Percentiles rank a stretch among this genome's conserved stretches.
Conservation (phyloP, 2,329 filamentous ascomycete genomes). For the Periglandula ipomoeae region DNA sequence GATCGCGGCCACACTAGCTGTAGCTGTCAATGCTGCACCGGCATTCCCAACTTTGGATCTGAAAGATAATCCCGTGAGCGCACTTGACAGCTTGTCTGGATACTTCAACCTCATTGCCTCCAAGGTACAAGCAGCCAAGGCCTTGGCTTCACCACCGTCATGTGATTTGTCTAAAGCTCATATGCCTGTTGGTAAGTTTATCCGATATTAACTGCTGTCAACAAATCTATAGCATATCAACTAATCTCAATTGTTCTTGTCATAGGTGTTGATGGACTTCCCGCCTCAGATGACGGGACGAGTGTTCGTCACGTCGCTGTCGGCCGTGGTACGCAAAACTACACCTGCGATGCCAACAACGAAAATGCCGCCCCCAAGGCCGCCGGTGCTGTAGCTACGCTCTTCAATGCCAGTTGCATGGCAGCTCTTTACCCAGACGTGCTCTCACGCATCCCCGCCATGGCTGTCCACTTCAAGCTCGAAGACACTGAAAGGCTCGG, state of each 20-base stretch:
- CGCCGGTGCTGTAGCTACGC: constrained; percentile 67
- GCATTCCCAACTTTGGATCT: constrained; percentile 27
- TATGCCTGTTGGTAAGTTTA: constrained; percentile 36
- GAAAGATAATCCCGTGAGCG: constrained; percentile 28
- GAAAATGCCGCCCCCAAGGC: constrained; percentile 52
- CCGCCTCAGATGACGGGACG: constrained; percentile 50
- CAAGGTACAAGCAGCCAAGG: constrained; percentile 42
- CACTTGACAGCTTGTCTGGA: constrained; percentile 39
- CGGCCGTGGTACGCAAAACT: constrained; percentile 88
- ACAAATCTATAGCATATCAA: not conserved
- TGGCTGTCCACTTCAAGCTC: constrained; percentile 60
- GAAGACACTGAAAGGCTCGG: constrained; percentile 33
- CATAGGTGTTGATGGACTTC: constrained; percentile 48
- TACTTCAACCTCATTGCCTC: constrained; percentile 53
- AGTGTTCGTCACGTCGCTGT: constrained; percentile 69
- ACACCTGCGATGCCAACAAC: constrained; percentile 65
- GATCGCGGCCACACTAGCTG: constrained; percentile 34
- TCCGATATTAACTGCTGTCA: not conserved
- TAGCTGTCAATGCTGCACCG: constrained; percentile 39
- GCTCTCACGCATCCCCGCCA: constrained; percentile 52
- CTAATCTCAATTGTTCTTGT: not conserved
- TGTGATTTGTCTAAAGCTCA: constrained; percentile 47
- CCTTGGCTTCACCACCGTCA: constrained; percentile 29
- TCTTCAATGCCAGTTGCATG: constrained; percentile 82
- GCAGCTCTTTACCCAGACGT: constrained; percentile 61